Percentiles rank a stretch among this genome's conserved stretches.
Evolutionary conservation across 176 grass and related monocot genomes (phyloP).

Genomic region (Phragmites australis): DNA sequence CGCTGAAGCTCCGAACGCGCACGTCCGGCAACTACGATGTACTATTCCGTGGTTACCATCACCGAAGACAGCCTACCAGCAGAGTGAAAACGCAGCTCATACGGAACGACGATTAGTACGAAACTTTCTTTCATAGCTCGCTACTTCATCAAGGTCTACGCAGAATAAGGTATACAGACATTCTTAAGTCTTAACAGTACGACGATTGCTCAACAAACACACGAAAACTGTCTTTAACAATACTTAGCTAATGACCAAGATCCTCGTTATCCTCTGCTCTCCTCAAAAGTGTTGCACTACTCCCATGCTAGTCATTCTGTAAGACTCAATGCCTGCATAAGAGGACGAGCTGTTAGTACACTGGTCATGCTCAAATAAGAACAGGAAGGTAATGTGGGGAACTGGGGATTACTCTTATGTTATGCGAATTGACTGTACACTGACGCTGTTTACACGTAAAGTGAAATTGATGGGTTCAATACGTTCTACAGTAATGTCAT

Average conservation of each 20-base stretch:
- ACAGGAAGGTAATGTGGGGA: too few species aligned
- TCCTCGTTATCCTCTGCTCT: constrained; percentile 17
- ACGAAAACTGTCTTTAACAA: constrained; percentile 31
- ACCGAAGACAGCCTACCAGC: neutral
- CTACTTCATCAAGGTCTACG: constrained; percentile 31
- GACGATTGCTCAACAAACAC: neutral
- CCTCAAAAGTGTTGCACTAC: constrained; percentile 14
- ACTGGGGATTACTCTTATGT: neutral
- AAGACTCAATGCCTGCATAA: neutral
- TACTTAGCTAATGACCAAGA: constrained; percentile 1
- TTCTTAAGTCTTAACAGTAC: constrained; percentile 1
- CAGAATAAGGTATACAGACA: constrained; percentile 6
- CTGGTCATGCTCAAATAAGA: neutral
- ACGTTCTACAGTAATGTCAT: neutral
- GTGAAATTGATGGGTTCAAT: neutral
- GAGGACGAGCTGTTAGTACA: neutral
- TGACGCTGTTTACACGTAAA: neutral
- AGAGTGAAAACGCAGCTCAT: neutral
- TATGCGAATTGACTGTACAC: neutral
- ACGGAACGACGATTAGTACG: neutral
- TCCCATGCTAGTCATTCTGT: neutral
- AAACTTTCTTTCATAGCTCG: neutral
- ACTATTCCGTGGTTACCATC: neutral
- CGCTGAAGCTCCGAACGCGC: neutral
- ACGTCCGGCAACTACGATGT: neutral